Evolutionary conservation across 371 early-diverging fungal genomes (phyloP).

Genomic region (Lichtheimia corymbifera): DNA sequence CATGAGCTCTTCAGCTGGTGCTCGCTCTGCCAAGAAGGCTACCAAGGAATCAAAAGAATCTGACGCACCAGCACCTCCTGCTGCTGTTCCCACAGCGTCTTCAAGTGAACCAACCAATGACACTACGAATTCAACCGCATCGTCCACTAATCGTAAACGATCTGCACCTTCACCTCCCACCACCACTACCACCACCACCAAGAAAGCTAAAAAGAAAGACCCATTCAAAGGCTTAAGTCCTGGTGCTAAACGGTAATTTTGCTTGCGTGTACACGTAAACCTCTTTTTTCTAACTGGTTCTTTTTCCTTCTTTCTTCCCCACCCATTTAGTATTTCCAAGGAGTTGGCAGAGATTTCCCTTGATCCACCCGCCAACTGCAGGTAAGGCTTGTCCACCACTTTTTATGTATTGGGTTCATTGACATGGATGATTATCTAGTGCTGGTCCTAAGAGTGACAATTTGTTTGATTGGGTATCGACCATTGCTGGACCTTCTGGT

Average conservation of each 20-base stretch:
- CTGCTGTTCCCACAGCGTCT: constrained; percentile 11
- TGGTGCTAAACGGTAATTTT: constrained; percentile 61
- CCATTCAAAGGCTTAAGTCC: constrained; percentile 44
- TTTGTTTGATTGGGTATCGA: constrained; percentile 94
- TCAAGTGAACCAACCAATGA: constrained; percentile 2
- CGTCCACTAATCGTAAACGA: constrained; percentile 13
- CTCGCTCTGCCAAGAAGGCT: constrained; percentile 18
- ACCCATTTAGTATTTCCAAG: constrained; percentile 77
- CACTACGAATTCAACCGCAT: constrained; percentile 18
- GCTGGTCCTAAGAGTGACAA: constrained; percentile 97
- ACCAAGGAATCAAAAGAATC: constrained; percentile 11
- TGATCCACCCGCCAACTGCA: constrained; percentile 95
- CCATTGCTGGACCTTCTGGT: constrained; percentile 88
- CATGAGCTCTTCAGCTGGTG: constrained; percentile 40
- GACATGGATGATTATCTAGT: constrained; percentile 27
- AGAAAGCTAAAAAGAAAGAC: constrained; percentile 29
- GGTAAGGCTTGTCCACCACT: constrained; percentile 32
- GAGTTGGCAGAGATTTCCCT: constrained; percentile 94
- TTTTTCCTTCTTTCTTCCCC: not conserved
- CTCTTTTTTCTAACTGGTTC: not conserved
- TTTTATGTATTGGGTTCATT: too few species aligned
- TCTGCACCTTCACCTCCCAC: constrained; percentile 12
- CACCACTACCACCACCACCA: constrained; percentile 23
- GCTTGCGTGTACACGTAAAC: not conserved
- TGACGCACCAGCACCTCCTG: constrained; percentile 9